Evolutionary conservation across 768 basidiomycete genomes (phyloP), one percentile per base, ranked within the genome.

Genomic region (Leccinum boreale): DNA sequence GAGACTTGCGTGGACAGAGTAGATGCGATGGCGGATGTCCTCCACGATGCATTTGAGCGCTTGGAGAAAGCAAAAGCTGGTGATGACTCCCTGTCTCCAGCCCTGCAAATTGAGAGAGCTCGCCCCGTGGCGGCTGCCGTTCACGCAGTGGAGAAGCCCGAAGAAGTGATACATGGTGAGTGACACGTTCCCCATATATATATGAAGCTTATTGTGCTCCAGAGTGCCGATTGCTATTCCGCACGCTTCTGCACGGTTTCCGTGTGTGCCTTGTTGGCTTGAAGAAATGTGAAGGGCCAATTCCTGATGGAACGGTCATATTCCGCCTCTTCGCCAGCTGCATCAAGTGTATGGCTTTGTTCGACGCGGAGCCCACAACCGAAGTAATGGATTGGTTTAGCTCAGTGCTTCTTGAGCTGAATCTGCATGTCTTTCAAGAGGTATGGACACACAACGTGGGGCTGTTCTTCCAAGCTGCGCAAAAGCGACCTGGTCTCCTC

Each of bases 361-460:
- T 92, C 68, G 90, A 90, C 57, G 79, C 85, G 5, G 82, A 88
- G 56, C 81, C 81, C 52, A 83, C 80, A 55, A 82, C 86, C 52
- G 94, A 98, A 68, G 86, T 87, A 5, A 82, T 94, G 66, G 96
- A 99, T 57, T 86, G 87, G 80, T 76, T 90, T 52, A 83, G 83
- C 5, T 81, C 84, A 23, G 85, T 90, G 44, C 81, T 95, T 46
- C 73, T 85, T 36, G 90, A 94, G 70, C 83, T 95, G 65, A 90
- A 97, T 67, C 78, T 90, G 8, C 92, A 96, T 66, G 89, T 95
- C 59, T 95, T 97, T 70, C 90, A 96, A 71, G 94, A 97, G 74
- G 91, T 98, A 31, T 96, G 95, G 94, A 93, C 90, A 35, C 86
- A 85, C 69, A 89, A 93, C 70, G 89, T 98, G 75, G 87, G 86